A percentile compares a stretch with the other conserved stretches of the same genome.
Evolutionary conservation across 352 stramenopile genomes (phyloP).

Genomic region (Blastocystis sp.): DNA sequence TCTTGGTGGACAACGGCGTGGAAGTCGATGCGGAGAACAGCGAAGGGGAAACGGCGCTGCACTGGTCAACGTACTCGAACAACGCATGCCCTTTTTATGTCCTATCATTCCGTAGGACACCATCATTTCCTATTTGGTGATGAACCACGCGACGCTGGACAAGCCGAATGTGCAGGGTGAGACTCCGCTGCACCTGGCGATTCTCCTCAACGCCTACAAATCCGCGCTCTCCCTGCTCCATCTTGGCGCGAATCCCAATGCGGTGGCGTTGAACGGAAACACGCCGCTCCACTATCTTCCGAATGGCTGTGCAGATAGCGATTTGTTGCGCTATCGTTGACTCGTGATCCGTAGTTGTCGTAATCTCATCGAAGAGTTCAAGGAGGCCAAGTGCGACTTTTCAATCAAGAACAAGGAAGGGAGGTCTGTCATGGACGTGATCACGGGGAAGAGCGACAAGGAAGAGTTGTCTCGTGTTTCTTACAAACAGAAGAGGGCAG

Average conservation of each 20-base stretch:
- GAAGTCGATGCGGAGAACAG: slow-evolving; percentile 20
- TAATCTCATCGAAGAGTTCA: slow-evolving; percentile 45
- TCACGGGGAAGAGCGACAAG: slow-evolving; percentile 26
- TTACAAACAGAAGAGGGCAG: slow-evolving; percentile 54
- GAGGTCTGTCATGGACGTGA: background rate
- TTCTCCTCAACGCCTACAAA: slow-evolving; percentile 46
- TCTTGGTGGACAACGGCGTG: slow-evolving; percentile 43
- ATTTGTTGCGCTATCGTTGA: background rate
- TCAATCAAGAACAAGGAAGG: slow-evolving; percentile 31
- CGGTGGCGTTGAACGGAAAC: slow-evolving; percentile 27
- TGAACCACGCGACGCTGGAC: slow-evolving; percentile 29
- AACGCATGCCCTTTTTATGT: background rate
- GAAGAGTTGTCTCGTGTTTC: slow-evolving; percentile 51
- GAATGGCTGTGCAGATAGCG: slow-evolving; percentile 8
- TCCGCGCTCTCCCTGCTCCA: slow-evolving; percentile 30
- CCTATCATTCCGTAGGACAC: slow-evolving; percentile 25
- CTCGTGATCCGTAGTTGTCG: slow-evolving; percentile 29
- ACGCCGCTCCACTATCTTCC: slow-evolving; percentile 45
- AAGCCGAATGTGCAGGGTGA: background rate
- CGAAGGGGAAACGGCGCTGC: slow-evolving; percentile 46
- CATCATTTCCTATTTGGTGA: slow-evolving; percentile 29
- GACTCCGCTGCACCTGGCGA: slow-evolving; percentile 43
- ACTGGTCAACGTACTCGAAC: slow-evolving; percentile 52
- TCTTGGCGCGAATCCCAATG: slow-evolving; percentile 46
- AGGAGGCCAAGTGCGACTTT: slow-evolving; percentile 37